A percentile compares a stretch with the other conserved stretches of the same genome.
Conservation (phyloP, 2,329 filamentous ascomycete genomes). For the Talaromyces atroroseus region DNA sequence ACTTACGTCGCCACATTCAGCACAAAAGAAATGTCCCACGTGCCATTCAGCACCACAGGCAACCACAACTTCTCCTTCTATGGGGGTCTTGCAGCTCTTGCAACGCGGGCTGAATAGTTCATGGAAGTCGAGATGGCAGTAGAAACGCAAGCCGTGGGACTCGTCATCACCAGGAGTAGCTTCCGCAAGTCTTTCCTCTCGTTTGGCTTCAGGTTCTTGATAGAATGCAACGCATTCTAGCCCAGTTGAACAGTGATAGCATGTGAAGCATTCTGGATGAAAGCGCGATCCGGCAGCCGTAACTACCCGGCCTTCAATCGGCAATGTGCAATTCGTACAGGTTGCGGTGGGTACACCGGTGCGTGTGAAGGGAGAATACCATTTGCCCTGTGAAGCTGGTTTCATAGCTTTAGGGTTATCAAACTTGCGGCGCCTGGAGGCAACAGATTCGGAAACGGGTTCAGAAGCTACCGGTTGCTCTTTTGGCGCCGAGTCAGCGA, state of each 20-base stretch:
- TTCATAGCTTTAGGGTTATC: constrained; percentile 29
- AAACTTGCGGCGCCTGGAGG: constrained; percentile 20
- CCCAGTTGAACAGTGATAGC: constrained; percentile 77
- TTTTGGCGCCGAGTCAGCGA: constrained; percentile 23
- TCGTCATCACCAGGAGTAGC: constrained; percentile 59
- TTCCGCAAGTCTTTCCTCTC: constrained; percentile 63
- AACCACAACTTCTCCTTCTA: constrained; percentile 89
- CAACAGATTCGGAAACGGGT: constrained; percentile 17
- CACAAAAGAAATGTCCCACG: constrained; percentile 97
- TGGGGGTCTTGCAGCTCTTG: constrained; percentile 93
- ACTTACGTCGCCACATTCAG: constrained; percentile 79
- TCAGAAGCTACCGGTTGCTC: constrained; percentile 16
- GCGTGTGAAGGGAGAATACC: constrained; percentile 40
- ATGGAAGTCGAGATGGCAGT: constrained; percentile 98
- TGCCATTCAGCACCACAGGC: constrained; percentile 96
- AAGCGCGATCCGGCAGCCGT: constrained; percentile 77
- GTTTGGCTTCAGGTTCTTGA: constrained; percentile 72
- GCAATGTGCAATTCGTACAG: constrained; percentile 76
- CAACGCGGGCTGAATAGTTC: constrained; percentile 88
- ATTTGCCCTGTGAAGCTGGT: constrained; percentile 33
- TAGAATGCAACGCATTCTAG: constrained; percentile 96
- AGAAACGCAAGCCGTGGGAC: constrained; percentile 69
- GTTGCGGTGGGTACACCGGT: constrained; percentile 57
- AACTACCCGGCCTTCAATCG: constrained; percentile 87
- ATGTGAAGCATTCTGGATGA: constrained; percentile 89